A percentile compares a stretch with the other conserved stretches of the same genome.
Conservation (phyloP, 306 rosid genomes). For the Spatholobus suberectus region DNA sequence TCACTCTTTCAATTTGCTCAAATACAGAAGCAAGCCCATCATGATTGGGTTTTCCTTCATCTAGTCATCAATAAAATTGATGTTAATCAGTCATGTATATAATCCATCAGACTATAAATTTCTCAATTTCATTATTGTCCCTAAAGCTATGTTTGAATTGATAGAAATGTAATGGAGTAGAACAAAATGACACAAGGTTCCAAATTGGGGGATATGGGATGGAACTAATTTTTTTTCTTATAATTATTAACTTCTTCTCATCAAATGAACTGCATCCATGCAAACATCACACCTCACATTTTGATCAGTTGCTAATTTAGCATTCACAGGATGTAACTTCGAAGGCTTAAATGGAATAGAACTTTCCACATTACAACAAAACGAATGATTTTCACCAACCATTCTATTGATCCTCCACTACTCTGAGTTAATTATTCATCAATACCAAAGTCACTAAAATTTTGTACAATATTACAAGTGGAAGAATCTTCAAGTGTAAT, state of each 20-base stretch:
- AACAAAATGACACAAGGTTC: neutral
- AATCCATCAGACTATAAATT: conserved; percentile 20
- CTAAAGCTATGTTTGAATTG: neutral
- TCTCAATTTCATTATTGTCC: neutral
- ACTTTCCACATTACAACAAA: neutral
- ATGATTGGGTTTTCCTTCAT: conserved; percentile 50
- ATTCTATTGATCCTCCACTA: neutral
- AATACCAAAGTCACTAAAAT: neutral
- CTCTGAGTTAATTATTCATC: neutral
- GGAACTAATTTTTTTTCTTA: neutral
- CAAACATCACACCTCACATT: neutral
- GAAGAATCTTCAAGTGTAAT: neutral
- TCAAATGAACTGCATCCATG: neutral
- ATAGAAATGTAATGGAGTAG: neutral
- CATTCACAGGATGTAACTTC: neutral
- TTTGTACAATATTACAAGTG: neutral
- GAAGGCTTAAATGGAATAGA: neutral
- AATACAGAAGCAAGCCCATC: conserved; percentile 68
- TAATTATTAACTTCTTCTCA: neutral
- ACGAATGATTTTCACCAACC: neutral
- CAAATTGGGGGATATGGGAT: neutral
- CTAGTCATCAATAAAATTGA: conserved; percentile 48
- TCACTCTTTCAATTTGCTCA: conserved; percentile 65
- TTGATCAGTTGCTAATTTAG: neutral
- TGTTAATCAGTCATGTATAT: conserved; percentile 20